Conservation (phyloP, 495 filamentous ascomycete species). For the Entonaema liquescens region DNA sequence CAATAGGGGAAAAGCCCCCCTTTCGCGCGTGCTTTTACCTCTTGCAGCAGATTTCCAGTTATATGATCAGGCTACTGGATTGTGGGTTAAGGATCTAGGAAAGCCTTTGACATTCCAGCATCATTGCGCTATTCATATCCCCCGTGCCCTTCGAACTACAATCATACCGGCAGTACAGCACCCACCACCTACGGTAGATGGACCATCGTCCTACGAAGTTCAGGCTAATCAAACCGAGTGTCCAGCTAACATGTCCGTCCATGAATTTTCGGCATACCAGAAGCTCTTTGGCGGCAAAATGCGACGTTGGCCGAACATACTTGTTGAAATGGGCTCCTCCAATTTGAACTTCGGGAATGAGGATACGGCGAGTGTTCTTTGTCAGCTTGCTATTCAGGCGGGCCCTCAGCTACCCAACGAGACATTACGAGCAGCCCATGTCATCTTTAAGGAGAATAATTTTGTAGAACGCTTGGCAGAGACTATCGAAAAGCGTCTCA, state of each 20-base stretch:
- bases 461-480: constrained; percentile 57
- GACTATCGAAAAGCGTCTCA: constrained; percentile 53
- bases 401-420: constrained; percentile 52
- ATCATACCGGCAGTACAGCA: constrained; percentile 20
- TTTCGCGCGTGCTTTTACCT: constrained; percentile 32
- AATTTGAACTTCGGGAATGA: constrained; percentile 65
- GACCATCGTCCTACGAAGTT: constrained; percentile 63
- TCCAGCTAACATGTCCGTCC: constrained; percentile 54
- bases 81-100: constrained; percentile 47
- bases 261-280: constrained; percentile 63
- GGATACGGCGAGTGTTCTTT: constrained; percentile 51
- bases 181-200: constrained; percentile 41
- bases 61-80: constrained; percentile 33
- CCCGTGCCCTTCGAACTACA: constrained; percentile 39
- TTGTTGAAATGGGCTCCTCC: constrained; percentile 60
- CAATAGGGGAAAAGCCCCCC: constrained; percentile 19
- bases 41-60: constrained; percentile 37
- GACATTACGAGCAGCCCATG: constrained; percentile 53
- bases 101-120: constrained; percentile 50
- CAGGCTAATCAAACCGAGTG: constrained; percentile 63
- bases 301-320: constrained; percentile 58
- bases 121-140: constrained; percentile 49
- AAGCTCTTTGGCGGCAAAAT: constrained; percentile 53
- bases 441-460: constrained; percentile 52
- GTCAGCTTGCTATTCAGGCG: constrained; percentile 55